Evolutionary conservation across 371 early-diverging fungal genomes (phyloP).

Genomic region (Mucor racemosus): DNA sequence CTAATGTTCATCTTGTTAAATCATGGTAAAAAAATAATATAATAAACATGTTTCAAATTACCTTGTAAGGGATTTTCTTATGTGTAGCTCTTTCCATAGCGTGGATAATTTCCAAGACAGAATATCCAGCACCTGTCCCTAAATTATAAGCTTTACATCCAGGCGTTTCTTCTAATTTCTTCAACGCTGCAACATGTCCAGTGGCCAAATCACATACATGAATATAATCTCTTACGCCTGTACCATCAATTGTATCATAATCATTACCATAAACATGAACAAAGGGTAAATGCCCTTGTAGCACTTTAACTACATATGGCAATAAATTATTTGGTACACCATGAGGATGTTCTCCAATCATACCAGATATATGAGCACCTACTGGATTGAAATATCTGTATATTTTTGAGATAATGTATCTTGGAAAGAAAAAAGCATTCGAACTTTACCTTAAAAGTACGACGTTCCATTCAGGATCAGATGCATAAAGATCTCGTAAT

Average conservation of each 20-base stretch:
- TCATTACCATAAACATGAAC: conserved; percentile 85
- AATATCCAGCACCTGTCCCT: conserved; percentile 85
- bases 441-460: conserved; percentile 62
- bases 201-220: conserved; percentile 89
- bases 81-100: conserved; percentile 77
- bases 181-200: conserved; percentile 83
- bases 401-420: neutral
- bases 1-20: conserved; percentile 12
- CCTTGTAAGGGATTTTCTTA: conserved; percentile 65
- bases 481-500: conserved; percentile 68
- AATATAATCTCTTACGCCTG: conserved; percentile 91
- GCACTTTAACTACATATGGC: conserved; percentile 86
- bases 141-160: conserved; percentile 81
- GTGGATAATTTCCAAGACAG: conserved; percentile 85
- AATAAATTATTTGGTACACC: conserved; percentile 89
- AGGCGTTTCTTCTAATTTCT: conserved; percentile 59
- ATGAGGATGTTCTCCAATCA: conserved; percentile 88
- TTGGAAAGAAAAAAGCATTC: neutral
- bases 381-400: conserved; percentile 91
- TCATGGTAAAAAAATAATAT: neutral
- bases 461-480: conserved; percentile 66
- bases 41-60: conserved; percentile 25
- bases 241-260: conserved; percentile 88
- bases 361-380: conserved; percentile 85
- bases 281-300: conserved; percentile 71